Evolutionary conservation across 108 stramenopile species (phyloP).

Genomic region (Stephanodiscus minutulus): DNA sequence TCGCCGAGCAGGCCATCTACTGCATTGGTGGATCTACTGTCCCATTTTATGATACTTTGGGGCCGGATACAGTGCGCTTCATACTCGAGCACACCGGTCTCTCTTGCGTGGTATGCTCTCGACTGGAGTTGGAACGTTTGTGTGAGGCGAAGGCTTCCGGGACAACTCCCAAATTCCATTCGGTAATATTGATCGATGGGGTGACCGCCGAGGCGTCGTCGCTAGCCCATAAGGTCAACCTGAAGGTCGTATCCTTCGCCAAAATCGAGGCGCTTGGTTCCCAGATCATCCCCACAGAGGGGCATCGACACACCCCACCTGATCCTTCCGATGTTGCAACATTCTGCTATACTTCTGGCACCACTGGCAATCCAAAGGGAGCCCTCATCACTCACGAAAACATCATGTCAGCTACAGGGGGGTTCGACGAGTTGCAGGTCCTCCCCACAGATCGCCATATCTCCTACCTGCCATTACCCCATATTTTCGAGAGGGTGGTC

Average conservation of each 20-base stretch:
- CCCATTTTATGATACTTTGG: slow-evolving; percentile 95
- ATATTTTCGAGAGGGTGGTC: slow-evolving; percentile 93
- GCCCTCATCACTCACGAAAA: slow-evolving; percentile 91
- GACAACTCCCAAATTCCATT: slow-evolving; percentile 51
- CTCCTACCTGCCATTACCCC: slow-evolving; percentile 94
- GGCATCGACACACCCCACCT: slow-evolving; percentile 68
- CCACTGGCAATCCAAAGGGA: slow-evolving; percentile 87
- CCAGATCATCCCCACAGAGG: slow-evolving; percentile 61
- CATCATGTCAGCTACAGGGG: slow-evolving; percentile 70
- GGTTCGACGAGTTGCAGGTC: slow-evolving; percentile 35
- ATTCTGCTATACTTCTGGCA: slow-evolving; percentile 58
- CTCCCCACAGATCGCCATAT: slow-evolving; percentile 85
- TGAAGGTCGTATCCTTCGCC: slow-evolving; percentile 72
- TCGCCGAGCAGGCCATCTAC: slow-evolving; percentile 91
- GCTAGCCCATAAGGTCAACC: slow-evolving; percentile 58
- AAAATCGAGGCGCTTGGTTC: slow-evolving; percentile 84
- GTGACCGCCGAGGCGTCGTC: slow-evolving; percentile 60
- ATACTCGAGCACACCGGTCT: slow-evolving; percentile 87
- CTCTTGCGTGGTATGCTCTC: slow-evolving; percentile 78
- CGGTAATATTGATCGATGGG: slow-evolving; percentile 72
- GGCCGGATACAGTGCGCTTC: slow-evolving; percentile 86
- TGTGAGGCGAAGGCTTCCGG: slow-evolving; percentile 72
- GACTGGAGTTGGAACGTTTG: slow-evolving; percentile 67
- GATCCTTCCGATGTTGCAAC: slow-evolving; percentile 75
- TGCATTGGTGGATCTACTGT: slow-evolving; percentile 81